Percentiles rank a stretch among this genome's conserved stretches.
Evolutionary conservation across 495 filamentous ascomycete species (phyloP).

Genomic region (Clohesyomyces aquaticus): DNA sequence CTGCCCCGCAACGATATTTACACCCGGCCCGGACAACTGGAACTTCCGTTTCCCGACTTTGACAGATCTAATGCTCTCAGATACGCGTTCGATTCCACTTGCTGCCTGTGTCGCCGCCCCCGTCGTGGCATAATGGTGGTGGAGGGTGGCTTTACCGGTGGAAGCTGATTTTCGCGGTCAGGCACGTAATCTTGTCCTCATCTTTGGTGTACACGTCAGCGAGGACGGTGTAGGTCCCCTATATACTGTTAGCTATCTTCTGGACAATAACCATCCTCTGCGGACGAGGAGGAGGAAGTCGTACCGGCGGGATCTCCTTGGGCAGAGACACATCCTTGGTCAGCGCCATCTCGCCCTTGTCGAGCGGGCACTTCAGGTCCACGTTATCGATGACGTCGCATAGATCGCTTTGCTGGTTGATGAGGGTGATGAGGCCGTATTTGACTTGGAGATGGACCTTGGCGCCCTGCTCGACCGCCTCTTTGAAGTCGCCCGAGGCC

Average conservation of each 20-base stretch:
- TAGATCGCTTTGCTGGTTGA: conserved; percentile 76
- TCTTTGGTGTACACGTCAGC: conserved; percentile 81
- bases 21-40: conserved; percentile 31
- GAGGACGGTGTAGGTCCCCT: conserved; percentile 88
- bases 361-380: conserved; percentile 84
- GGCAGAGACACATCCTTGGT: conserved; percentile 84
- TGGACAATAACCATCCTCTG: background rate
- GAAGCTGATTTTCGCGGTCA: conserved; percentile 70
- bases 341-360: conserved; percentile 71
- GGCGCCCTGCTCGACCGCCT: conserved; percentile 74
- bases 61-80: conserved; percentile 33
- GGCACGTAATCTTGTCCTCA: conserved; percentile 74
- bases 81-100: conserved; percentile 9
- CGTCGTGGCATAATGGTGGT: no score
- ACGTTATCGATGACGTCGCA: conserved; percentile 88
- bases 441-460: conserved; percentile 83
- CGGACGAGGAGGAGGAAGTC: conserved; percentile 42
- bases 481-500: conserved; percentile 70
- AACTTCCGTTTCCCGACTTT: conserved; percentile 36
- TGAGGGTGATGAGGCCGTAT: conserved; percentile 87
- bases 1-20: conserved; percentile 35
- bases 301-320: conserved; percentile 84
- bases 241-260: conserved; percentile 11
- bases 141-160: conserved; percentile 39
- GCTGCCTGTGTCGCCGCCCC: conserved; percentile 9